Conservation (phyloP, 2,329 filamentous ascomycete genomes). For the Penicillium nordicum region DNA sequence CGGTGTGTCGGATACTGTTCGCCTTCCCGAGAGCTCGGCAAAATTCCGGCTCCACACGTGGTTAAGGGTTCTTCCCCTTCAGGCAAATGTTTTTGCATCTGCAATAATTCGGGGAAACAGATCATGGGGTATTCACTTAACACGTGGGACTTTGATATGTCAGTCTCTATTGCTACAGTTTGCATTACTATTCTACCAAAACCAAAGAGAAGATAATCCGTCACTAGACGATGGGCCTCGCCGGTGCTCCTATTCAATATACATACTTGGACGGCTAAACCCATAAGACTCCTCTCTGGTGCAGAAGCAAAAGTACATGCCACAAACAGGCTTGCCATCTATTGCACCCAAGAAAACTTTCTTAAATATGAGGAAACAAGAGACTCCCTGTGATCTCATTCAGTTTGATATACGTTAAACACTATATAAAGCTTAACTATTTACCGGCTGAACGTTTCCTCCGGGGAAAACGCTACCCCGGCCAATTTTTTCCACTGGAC, state of each 20-base stretch:
- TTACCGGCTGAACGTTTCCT: constrained; percentile 30
- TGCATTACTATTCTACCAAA: constrained; percentile 2
- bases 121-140: constrained; percentile 10
- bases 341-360: background rate
- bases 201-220: constrained; percentile 11
- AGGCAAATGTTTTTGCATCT: background rate
- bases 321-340: background rate
- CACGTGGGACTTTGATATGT: constrained; percentile 7
- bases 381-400: background rate
- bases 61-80: constrained; percentile 22
- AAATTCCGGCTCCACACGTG: constrained; percentile 5
- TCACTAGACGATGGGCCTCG: constrained; percentile 8
- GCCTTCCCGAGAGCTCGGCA: constrained; percentile 1
- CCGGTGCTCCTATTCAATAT: constrained; percentile 2
- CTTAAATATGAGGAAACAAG: background rate
- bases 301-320: background rate
- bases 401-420: constrained; percentile 17
- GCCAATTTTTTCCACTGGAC: constrained; percentile 16
- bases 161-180: constrained; percentile 9
- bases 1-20: background rate
- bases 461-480: constrained; percentile 36
- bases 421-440: background rate
- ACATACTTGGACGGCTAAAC: constrained; percentile 11
- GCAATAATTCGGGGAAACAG: background rate
- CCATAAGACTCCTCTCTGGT: background rate